A percentile compares a stretch with the other conserved stretches of the same genome.
phyloP scores from a whole-genome alignment of 352 stramenopile genomes.

The Phytophthora kernoviae region DNA sequence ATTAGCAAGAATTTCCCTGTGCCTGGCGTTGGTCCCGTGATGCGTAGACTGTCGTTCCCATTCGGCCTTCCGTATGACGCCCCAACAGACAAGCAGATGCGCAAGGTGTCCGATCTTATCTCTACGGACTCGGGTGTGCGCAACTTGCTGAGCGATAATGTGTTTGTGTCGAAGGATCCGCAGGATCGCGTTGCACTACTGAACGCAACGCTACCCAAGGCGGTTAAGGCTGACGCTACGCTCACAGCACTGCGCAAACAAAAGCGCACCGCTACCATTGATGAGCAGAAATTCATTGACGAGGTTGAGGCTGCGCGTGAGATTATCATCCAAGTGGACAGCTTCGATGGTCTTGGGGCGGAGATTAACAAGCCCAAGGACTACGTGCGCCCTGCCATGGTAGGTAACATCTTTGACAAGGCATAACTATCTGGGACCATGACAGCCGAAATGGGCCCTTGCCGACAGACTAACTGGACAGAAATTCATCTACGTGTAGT shows the following conservation, averaged over 20 bases:
- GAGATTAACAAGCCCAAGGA: constrained; percentile 79
- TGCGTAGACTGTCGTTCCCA: constrained; percentile 96
- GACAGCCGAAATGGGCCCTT: constrained; percentile 9
- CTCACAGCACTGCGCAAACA: constrained; percentile 92
- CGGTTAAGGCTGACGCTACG: constrained; percentile 93
- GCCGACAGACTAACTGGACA: constrained; percentile 1
- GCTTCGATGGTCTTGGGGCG: constrained; percentile 88
- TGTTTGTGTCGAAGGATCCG: constrained; percentile 79
- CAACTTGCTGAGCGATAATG: constrained; percentile 65
- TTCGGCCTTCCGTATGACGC: constrained; percentile 93
- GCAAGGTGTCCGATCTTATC: constrained; percentile 73
- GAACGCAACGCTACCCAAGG: constrained; percentile 81
- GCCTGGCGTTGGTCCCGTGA: constrained; percentile 90
- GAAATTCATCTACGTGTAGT: too few relatives aligned
- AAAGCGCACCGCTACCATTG: constrained; percentile 92
- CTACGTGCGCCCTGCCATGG: constrained; percentile 91
- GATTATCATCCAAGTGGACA: constrained; percentile 97
- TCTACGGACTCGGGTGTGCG: constrained; percentile 77
- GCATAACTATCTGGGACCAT: constrained; percentile 21
- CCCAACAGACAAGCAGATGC: constrained; percentile 89
- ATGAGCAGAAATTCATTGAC: constrained; percentile 95
- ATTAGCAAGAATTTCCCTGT: constrained; percentile 98
- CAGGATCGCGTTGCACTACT: constrained; percentile 72
- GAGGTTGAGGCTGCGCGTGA: constrained; percentile 95
- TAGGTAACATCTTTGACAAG: constrained; percentile 55